Evolutionary conservation across 2,329 filamentous ascomycete genomes (phyloP).

Genomic region (Cercospora canescens): DNA sequence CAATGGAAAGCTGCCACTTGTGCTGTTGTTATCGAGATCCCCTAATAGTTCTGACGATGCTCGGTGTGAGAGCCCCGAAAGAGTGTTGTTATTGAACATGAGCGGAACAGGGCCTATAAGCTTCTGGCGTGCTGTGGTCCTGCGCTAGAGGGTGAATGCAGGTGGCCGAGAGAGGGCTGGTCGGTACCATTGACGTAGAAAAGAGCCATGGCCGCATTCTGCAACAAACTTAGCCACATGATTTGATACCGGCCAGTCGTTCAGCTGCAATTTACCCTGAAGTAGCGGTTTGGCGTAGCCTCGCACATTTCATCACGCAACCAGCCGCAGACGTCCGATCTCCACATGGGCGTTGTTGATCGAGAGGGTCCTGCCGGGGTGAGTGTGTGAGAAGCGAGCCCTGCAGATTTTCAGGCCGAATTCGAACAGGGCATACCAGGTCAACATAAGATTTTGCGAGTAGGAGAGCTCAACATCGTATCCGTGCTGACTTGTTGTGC

Average conservation of each 20-base stretch:
- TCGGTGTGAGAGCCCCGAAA: constrained; percentile 10
- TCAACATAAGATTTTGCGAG: constrained; percentile 15
- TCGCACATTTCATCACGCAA: constrained; percentile 17
- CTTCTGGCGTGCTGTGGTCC: constrained; percentile 3
- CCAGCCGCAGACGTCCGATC: constrained; percentile 24
- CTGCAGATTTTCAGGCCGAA: constrained; percentile 17
- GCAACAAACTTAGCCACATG: constrained; percentile 15
- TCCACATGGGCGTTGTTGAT: constrained; percentile 20
- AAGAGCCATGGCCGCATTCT: constrained; percentile 7
- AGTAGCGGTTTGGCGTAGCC: constrained; percentile 16
- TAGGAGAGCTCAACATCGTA: constrained; percentile 6
- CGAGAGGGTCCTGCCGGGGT: constrained; percentile 17
- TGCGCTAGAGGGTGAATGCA: neutral
- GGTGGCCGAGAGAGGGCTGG: constrained; percentile 13
- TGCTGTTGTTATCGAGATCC: neutral
- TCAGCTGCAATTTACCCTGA: constrained; percentile 21
- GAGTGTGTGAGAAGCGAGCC: constrained; percentile 14
- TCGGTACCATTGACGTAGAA: constrained; percentile 11
- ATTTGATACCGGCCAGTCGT: constrained; percentile 14
- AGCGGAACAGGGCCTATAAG: constrained; percentile 8
- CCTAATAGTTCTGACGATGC: constrained; percentile 10
- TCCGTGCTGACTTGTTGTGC: constrained; percentile 10
- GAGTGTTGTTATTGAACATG: constrained; percentile 6
- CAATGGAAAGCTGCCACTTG: constrained; percentile 6
- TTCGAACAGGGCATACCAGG: constrained; percentile 17